phyloP scores from a whole-genome alignment of 495 filamentous ascomycete species.

The Penicillium robsamsonii region DNA sequence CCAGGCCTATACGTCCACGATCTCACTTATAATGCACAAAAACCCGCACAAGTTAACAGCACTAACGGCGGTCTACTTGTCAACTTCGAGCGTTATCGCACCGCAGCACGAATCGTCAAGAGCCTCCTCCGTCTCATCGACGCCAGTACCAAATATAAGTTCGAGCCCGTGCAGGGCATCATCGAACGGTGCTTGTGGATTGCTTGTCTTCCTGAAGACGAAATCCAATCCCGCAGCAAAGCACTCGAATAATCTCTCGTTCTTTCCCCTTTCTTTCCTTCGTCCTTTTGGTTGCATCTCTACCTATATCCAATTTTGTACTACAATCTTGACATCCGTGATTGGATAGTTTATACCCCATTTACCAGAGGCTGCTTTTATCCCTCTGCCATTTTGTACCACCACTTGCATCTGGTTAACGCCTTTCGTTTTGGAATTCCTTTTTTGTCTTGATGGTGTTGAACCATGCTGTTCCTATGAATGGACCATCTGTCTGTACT shows the following conservation, averaged over 20 bases:
- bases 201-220: constrained; percentile 78
- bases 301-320: constrained; percentile 6
- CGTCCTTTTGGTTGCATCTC: constrained; percentile 5
- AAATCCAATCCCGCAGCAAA: constrained; percentile 64
- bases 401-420: constrained; percentile 13
- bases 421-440: constrained; percentile 2
- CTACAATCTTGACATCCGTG: constrained; percentile 1
- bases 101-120: constrained; percentile 89
- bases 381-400: constrained; percentile 18
- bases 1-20: constrained; percentile 86
- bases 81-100: constrained; percentile 94
- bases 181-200: constrained; percentile 95
- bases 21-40: constrained; percentile 92
- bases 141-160: constrained; percentile 83
- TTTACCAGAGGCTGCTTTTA: constrained; percentile 5
- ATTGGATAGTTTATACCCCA: constrained; percentile 10
- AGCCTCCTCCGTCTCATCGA: constrained; percentile 85
- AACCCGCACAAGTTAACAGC: constrained; percentile 66
- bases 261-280: constrained; percentile 1
- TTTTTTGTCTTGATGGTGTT: neutral
- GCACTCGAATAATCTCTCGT: constrained; percentile 43
- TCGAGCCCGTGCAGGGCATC: constrained; percentile 80
- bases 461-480: neutral
- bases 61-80: constrained; percentile 67
- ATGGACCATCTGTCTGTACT: neutral